Evolutionary conservation across 2,329 filamentous ascomycete genomes (phyloP).

Genomic region (Penicillium brasilianum): DNA sequence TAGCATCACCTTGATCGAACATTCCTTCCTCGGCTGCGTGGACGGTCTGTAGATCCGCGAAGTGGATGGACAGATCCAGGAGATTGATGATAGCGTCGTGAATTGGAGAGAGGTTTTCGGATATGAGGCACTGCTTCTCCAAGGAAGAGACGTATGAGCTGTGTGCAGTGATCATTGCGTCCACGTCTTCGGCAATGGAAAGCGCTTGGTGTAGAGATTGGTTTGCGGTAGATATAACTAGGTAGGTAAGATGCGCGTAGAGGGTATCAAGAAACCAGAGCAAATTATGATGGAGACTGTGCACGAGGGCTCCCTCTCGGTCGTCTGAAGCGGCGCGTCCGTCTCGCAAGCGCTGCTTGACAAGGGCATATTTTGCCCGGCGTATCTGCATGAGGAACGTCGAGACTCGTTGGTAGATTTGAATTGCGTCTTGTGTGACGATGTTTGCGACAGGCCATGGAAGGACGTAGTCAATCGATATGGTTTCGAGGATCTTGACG

Average conservation of each 20-base stretch:
- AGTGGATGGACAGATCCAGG: constrained; percentile 73
- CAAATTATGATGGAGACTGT: constrained; percentile 67
- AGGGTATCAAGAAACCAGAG: constrained; percentile 78
- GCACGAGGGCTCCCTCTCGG: constrained; percentile 44
- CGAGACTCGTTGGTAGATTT: constrained; percentile 73
- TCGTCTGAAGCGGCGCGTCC: constrained; percentile 36
- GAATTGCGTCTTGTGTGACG: constrained; percentile 67
- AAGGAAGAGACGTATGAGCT: constrained; percentile 66
- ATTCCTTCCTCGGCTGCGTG: constrained; percentile 32
- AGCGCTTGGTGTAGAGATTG: constrained; percentile 63
- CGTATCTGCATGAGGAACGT: constrained; percentile 78
- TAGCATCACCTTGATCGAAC: constrained; percentile 8
- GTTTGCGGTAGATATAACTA: constrained; percentile 69
- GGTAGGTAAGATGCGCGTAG: constrained; percentile 75
- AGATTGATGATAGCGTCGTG: constrained; percentile 74
- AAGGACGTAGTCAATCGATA: constrained; percentile 72
- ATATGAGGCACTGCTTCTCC: constrained; percentile 71
- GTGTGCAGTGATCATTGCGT: constrained; percentile 78
- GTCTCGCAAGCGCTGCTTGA: constrained; percentile 53
- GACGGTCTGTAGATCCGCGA: constrained; percentile 64
- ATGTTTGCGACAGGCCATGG: constrained; percentile 72
- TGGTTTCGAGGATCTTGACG: constrained; percentile 65
- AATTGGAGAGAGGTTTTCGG: constrained; percentile 70
- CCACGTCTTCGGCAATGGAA: constrained; percentile 69
- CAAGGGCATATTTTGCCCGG: constrained; percentile 70